phyloP scores from a whole-genome alignment of 2,329 filamentous ascomycete species.

The Neospermospora avenae region DNA sequence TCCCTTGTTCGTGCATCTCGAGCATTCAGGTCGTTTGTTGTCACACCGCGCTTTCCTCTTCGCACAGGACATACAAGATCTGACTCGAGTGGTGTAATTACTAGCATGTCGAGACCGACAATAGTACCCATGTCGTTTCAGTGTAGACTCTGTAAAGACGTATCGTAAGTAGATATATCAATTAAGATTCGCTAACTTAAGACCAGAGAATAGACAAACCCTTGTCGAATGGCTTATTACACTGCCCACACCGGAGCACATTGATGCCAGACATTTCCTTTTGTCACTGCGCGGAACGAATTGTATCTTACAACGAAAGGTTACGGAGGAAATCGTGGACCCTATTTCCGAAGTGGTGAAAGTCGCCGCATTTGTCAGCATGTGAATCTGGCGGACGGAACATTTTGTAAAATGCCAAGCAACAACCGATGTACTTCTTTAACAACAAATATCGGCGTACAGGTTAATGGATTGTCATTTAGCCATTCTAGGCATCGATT shows the following conservation, averaged over 20 bases:
- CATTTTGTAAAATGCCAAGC: conserved; percentile 29
- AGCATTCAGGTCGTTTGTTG: conserved; percentile 37
- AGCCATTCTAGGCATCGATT: too few relatives aligned
- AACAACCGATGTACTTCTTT: too few relatives aligned
- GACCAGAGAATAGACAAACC: too few relatives aligned
- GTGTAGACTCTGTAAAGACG: conserved; percentile 35
- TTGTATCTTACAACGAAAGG: neutral
- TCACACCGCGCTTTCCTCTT: conserved; percentile 40
- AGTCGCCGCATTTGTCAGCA: conserved; percentile 25
- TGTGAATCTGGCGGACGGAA: conserved; percentile 25
- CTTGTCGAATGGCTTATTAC: conserved; percentile 43
- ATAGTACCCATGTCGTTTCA: conserved; percentile 45
- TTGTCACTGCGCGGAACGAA: neutral
- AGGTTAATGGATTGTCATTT: too few relatives aligned
- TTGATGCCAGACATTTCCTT: neutral
- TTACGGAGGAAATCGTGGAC: neutral
- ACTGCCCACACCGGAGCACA: conserved; percentile 23
- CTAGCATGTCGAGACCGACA: conserved; percentile 39
- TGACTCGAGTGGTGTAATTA: conserved; percentile 23
- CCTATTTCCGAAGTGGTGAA: neutral
- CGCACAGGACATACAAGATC: conserved; percentile 40
- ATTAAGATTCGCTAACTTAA: too few relatives aligned
- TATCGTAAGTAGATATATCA: too few relatives aligned
- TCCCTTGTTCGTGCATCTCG: conserved; percentile 37
- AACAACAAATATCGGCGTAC: too few relatives aligned